Evolutionary conservation across 1,284 basidiomycete genomes (phyloP), one percentile per base, ranked within the genome.

Genomic region (Cutaneotrichosporon dermatis): DNA sequence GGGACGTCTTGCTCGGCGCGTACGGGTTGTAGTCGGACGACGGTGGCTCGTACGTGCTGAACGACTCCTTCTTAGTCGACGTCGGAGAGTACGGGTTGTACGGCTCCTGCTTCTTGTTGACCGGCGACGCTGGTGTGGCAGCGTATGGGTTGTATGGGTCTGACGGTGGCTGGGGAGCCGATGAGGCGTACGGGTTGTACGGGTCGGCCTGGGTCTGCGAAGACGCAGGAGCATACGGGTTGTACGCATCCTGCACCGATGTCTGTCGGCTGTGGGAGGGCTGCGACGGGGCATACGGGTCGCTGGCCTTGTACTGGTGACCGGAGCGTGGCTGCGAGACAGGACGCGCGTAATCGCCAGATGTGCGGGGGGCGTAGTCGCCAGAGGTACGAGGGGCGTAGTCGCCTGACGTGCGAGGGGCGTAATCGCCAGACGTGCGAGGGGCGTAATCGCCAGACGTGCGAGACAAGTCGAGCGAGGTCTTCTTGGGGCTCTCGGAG

Each of bases 81-180:
- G 39, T 41, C n/a, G 50, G 15, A 13, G 57, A 39, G 42, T 62
- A 62, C 1, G 57, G 57, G 54, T 45, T 62, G 50, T 34, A 53
- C 45, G 48, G 16, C 15, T 39, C 42, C 10, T 8, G 6, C 36
- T 36, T 33, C 41, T 51, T 34, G 43, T 56, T 8, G 6, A 34
- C 33, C 33, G 25, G 40, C 4, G 37, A 43, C 15, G 46, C n/a
- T 4, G 53, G 53, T 6, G 51, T 51, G 42, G 60, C 51, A 12
- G 56, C 57, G 40, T 61, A 61, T 2, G 56, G 56, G 44, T 58
- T 57, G 52, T 54, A 61, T 37, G 53, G 36, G 39, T 49, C 55
- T 16, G 25, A 25, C 25, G 25, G 25, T 25, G 25, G 25, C 25
- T 25, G 25, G 25, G 25, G 25, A 25, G 25, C 25, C 25, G 25